phyloP scores from a whole-genome alignment of 371 early-diverging fungal genomes.

The Mucor velutinosus region DNA sequence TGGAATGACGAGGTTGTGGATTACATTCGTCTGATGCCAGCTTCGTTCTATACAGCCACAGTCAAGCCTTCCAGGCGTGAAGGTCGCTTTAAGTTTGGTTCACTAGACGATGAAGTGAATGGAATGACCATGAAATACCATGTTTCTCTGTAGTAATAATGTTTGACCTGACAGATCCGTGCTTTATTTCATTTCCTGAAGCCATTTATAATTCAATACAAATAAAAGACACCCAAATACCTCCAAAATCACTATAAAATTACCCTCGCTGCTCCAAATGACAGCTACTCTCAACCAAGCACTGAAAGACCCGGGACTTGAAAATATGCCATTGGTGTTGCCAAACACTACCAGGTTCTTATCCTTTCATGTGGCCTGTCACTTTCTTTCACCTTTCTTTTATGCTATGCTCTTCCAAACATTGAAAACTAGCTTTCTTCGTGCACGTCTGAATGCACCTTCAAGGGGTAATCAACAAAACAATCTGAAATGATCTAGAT shows the following conservation, averaged over 20 bases:
- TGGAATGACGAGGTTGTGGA: slow-evolving; percentile 13
- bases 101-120: not conserved
- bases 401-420: not conserved
- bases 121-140: slow-evolving; percentile 15
- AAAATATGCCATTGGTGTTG: not conserved
- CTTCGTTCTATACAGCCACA: slow-evolving; percentile 38
- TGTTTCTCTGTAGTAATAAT: not conserved
- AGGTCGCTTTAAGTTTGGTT: slow-evolving; percentile 12
- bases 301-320: not conserved
- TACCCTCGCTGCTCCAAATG: no score
- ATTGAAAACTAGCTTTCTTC: not conserved
- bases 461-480: not conserved
- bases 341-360: not conserved
- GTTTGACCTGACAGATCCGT: no score
- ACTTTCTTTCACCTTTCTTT: not conserved
- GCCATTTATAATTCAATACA: no score
- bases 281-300: no score
- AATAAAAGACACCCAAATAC: no score
- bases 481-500: not conserved
- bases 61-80: not conserved
- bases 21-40: slow-evolving; percentile 39
- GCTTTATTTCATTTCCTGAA: no score
- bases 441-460: not conserved
- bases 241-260: no score
- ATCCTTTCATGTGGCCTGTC: not conserved